Base-by-base conservation (phyloP, 345 rosid genomes). In the Erucastrum elatum region DNA sequence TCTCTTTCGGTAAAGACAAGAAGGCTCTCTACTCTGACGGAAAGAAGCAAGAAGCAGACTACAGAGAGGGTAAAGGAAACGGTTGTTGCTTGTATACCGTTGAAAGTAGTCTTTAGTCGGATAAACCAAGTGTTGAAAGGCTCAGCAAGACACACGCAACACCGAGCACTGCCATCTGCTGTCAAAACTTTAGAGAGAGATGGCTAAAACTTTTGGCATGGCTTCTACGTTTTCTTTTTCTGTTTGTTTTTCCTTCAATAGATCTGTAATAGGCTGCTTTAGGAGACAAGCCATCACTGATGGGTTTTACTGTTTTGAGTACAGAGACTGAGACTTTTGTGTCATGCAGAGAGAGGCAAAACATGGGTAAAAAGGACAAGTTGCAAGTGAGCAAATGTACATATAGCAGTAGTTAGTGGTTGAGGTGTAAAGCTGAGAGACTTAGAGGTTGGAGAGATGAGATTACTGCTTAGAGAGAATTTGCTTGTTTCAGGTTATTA, bases 31-130 rank as follows among this genome's bases (percentile, higher is more conserved):
- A 85, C 97, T 6, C 69, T 66, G 72, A 76, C 75, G 5, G 86
- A 74, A 68, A 87, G 68, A 70, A 64, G 70, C 71, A 81, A 80
- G 80, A 80, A 77, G 80, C 86, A 82, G 75, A 84, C 70, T 26
- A 83, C 75, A 61, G 88, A 84, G 83, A 90, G 89, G 79, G 86
- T 84, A 0, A 87, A 77, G 66, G 91, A 86, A 75, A 85, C 92
- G 7, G 96, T 87, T 15, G 75, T 96, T 41, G 85, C 96, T 31
- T 96, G 97, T 81, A 81, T 96, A 72, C 99, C 99, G 17, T 79
- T 96, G 69, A 91, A 88, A 83, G 39, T 96, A 84, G 97, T 91
- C 11, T 93, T 93, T 84, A 93, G 97, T 80, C 82, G 99, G 86
- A 88, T 96, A 79, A 87, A 80, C 4, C 90, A 96, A 84, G 95